These are phyloP conservation scores for Pistacia integerrima DNA, from an alignment of 345 rosid species.

Conservation along the genomic window DNA sequence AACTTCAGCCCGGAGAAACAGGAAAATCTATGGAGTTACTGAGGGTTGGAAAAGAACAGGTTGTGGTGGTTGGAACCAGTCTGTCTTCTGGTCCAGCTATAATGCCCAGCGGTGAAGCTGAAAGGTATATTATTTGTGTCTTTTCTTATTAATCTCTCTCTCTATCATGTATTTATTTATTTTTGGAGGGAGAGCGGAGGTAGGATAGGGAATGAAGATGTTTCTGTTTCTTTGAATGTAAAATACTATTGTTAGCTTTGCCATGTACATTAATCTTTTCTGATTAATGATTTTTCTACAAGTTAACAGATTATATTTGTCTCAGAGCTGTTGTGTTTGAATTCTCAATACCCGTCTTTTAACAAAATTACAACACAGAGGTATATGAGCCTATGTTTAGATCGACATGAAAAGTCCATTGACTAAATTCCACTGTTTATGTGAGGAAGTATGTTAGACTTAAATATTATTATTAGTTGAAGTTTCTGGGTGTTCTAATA, in stretches of 20 bases:
- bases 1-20: constrained; percentile 77
- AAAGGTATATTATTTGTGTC: constrained; percentile 56
- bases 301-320: background rate
- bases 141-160: background rate
- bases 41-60: constrained; percentile 79
- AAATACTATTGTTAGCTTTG: background rate
- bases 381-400: background rate
- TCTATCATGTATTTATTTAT: no score
- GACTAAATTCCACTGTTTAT: background rate
- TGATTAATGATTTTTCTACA: background rate
- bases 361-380: background rate
- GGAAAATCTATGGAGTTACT: constrained; percentile 95
- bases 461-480: background rate
- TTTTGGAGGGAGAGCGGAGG: background rate
- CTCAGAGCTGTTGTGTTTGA: background rate
- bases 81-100: constrained; percentile 88
- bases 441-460: background rate
- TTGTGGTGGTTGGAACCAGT: constrained; percentile 89
- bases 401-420: background rate
- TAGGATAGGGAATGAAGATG: background rate
- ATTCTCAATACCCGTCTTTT: background rate
- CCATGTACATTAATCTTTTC: no score
- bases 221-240: background rate
- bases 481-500: no score
- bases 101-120: constrained; percentile 98